Conservation (phyloP, 1,139 yeast species). For the Debaryomyces udenii region DNA sequence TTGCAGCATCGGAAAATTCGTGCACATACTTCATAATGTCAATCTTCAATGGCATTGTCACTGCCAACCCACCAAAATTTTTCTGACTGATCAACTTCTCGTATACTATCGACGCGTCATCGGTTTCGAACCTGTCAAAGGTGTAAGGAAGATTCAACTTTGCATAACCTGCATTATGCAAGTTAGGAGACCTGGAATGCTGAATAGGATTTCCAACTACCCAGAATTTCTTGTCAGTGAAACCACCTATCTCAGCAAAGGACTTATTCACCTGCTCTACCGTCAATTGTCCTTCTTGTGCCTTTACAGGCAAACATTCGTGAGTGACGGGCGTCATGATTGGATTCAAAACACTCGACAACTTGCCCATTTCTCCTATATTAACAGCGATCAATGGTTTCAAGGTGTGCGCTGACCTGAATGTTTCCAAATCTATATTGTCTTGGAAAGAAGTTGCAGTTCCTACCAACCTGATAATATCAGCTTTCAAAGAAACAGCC, state of each 20-base stretch:
- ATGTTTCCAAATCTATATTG: conserved; percentile 69
- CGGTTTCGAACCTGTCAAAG: conserved; percentile 71
- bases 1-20: conserved; percentile 72
- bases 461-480: conserved; percentile 84
- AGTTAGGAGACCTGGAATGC: conserved; percentile 85
- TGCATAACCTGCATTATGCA: conserved; percentile 78
- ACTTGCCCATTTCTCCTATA: conserved; percentile 74
- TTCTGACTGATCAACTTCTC: conserved; percentile 50
- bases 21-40: conserved; percentile 70
- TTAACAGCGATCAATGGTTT: conserved; percentile 84
- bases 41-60: conserved; percentile 86
- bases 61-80: conserved; percentile 84
- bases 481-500: conserved; percentile 68
- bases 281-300: conserved; percentile 80
- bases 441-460: conserved; percentile 65
- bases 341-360: conserved; percentile 76
- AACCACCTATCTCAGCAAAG: conserved; percentile 65
- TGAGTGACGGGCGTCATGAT: conserved; percentile 86
- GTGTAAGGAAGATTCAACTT: conserved; percentile 76
- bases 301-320: conserved; percentile 57
- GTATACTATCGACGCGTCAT: conserved; percentile 54
- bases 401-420: conserved; percentile 53
- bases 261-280: conserved; percentile 63
- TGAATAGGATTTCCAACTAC: conserved; percentile 82
- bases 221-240: conserved; percentile 59